Evolutionary conservation across 148 eudicot species (phyloP).

Genomic region (Rhododendron ovatum): DNA sequence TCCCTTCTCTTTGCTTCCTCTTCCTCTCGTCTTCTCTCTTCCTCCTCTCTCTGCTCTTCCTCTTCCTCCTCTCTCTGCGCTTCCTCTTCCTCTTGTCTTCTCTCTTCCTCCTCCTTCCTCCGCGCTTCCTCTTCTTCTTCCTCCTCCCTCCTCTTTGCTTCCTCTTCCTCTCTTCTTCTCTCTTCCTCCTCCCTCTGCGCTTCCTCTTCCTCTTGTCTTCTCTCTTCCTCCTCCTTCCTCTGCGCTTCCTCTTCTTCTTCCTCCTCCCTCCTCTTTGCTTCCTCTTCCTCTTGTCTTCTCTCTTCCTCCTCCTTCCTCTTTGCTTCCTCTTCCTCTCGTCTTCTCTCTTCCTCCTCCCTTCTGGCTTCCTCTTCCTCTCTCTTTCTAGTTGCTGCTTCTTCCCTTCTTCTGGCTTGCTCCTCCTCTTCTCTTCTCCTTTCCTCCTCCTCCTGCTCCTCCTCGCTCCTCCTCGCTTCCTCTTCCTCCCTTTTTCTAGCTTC

Average conservation of each 20-base stretch:
- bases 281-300: not conserved
- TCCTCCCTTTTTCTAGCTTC: slow-evolving; percentile 7
- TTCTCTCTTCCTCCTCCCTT: slow-evolving; percentile 21
- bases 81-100: not conserved
- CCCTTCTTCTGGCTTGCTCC: slow-evolving; percentile 1
- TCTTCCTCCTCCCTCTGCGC: slow-evolving; percentile 5
- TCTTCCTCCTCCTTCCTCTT: slow-evolving; percentile 15
- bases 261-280: slow-evolving; percentile 4
- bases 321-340: slow-evolving; percentile 13
- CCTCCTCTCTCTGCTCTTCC: slow-evolving; percentile 20
- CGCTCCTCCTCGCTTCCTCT: slow-evolving; percentile 1
- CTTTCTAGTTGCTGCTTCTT: slow-evolving; percentile 3
- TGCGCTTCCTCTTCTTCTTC: not conserved
- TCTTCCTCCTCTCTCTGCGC: slow-evolving; percentile 6
- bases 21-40: not conserved
- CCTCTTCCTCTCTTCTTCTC: slow-evolving; percentile 15
- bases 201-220: not conserved
- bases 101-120: slow-evolving; percentile 9
- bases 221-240: slow-evolving; percentile 1
- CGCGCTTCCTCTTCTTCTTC: slow-evolving; percentile 10
- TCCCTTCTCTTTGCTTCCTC: not conserved
- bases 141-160: slow-evolving; percentile 11
- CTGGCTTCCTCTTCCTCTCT: not conserved
- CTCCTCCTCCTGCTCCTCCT: slow-evolving; percentile 16
- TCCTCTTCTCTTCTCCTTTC: slow-evolving; percentile 8